Conservation (phyloP, 805 yeast species). For the Yarrowia hollandica region DNA sequence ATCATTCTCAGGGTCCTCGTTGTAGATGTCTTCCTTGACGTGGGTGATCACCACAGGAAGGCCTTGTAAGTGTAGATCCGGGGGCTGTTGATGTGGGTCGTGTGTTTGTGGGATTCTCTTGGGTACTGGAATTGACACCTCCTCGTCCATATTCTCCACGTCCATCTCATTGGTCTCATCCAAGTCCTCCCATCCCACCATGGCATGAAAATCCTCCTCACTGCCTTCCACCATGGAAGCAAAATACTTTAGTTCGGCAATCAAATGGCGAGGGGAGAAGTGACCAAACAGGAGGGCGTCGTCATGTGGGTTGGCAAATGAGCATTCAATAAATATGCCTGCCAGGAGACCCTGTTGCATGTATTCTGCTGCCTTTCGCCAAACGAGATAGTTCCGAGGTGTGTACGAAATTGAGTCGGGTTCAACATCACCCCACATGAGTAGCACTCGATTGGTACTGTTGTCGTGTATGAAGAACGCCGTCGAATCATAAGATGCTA, state of each 20-base stretch:
- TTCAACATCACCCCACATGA: slow-evolving; percentile 85
- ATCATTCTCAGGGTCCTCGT: slow-evolving; percentile 20
- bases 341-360: slow-evolving; percentile 47
- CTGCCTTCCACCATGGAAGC: background rate
- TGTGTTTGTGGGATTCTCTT: slow-evolving; percentile 35
- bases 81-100: background rate
- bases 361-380: slow-evolving; percentile 56
- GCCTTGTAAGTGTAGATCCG: slow-evolving; percentile 40
- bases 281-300: slow-evolving; percentile 71
- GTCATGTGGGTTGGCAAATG: slow-evolving; percentile 51
- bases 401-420: slow-evolving; percentile 54
- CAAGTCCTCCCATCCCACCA: slow-evolving; percentile 12
- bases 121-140: slow-evolving; percentile 25
- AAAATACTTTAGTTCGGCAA: slow-evolving; percentile 52
- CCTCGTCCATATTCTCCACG: slow-evolving; percentile 20
- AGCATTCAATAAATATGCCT: slow-evolving; percentile 76
- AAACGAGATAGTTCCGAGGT: slow-evolving; percentile 48
- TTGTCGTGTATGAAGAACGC: slow-evolving; percentile 57
- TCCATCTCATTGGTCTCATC: slow-evolving; percentile 14
- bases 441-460: slow-evolving; percentile 43
- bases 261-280: slow-evolving; percentile 63
- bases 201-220: slow-evolving; percentile 20
- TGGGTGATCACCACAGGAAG: slow-evolving; percentile 55
- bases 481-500: slow-evolving; percentile 48
- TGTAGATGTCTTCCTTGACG: slow-evolving; percentile 43